Evolutionary conservation across 2,329 filamentous ascomycete species (phyloP), one percentile per base, ranked within the genome.

Genomic region (Sporothrix humicola): DNA sequence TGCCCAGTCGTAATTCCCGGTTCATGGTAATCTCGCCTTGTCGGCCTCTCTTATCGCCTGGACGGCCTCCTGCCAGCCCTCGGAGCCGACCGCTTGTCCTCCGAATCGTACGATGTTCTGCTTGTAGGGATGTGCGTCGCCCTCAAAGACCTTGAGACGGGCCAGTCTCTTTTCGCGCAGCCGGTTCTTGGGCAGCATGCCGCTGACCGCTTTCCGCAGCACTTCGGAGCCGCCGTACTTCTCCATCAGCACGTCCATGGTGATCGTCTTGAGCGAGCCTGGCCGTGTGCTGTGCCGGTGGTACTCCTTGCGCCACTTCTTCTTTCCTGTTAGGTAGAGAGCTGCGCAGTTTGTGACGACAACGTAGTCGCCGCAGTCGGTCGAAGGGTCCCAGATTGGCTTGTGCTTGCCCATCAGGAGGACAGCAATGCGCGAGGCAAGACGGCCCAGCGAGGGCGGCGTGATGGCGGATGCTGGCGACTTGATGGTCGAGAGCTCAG

Each of bases 371-470:
- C 96, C 96, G 87, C 96, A 98, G 87, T 99, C 96, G 75, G 95
- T 98, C 26, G 94, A 97, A 1, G 96, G 96, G 84, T 98, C 93
- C 85, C 91, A 99, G 82, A 96, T 97, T 26, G 96, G 96, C 85
- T 99, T 99, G 88, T 99, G 92, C 87, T 99, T 99, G 84, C 96
- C 96, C 95, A 98, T 98, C 71, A 98, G 90, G 75, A 93, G 87
- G 72, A 91, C 86, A 75, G 95, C 95, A 82, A 98, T 97, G 76
- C 92, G 90, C 71, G 92, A 94, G 75, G 95, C 95, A 70, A 98
- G 88, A 58, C 95, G 94, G 78, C 95, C 95, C 56, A 98, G 91
- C n/a, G 94, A 91, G 15, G 94, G 94, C 20, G 90, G 87, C 23
- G 90, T 90, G 31, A 90, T 82, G 77, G 86, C 83, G 46, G 80